A percentile compares a stretch with the other conserved stretches of the same genome.
Conservation (phyloP, 2,329 filamentous ascomycete species). For the Fusarium subglutinans region DNA sequence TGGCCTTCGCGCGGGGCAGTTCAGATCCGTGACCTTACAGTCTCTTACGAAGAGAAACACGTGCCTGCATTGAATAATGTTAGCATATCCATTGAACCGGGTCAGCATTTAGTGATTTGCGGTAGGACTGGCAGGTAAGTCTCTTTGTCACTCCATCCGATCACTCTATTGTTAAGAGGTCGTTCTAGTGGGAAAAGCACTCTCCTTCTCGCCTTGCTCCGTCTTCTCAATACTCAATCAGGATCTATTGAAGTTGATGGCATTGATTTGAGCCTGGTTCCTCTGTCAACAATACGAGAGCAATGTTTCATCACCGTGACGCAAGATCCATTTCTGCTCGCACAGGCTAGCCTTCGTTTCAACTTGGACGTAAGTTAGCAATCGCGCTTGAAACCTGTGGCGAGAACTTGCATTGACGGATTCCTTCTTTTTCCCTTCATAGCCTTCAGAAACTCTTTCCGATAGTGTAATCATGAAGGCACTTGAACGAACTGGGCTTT, state of each 20-base stretch:
- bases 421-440: rapidly evolving
- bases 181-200: background rate
- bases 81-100: background rate
- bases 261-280: background rate
- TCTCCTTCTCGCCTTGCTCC: background rate
- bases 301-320: background rate
- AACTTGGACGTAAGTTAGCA: background rate
- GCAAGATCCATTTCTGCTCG: background rate
- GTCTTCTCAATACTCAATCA: background rate
- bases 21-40: background rate
- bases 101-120: background rate
- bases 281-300: background rate
- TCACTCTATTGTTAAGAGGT: background rate
- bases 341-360: background rate
- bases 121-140: background rate
- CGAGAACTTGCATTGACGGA: background rate
- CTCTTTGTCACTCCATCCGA: too few relatives aligned
- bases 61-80: background rate
- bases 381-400: too few relatives aligned
- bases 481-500: background rate
- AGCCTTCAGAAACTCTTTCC: background rate
- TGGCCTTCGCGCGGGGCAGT: background rate
- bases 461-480: background rate
- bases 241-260: background rate
- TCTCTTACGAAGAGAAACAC: background rate